Conservation (phyloP, 345 rosid genomes). For the Leavenworthia alabamica region DNA sequence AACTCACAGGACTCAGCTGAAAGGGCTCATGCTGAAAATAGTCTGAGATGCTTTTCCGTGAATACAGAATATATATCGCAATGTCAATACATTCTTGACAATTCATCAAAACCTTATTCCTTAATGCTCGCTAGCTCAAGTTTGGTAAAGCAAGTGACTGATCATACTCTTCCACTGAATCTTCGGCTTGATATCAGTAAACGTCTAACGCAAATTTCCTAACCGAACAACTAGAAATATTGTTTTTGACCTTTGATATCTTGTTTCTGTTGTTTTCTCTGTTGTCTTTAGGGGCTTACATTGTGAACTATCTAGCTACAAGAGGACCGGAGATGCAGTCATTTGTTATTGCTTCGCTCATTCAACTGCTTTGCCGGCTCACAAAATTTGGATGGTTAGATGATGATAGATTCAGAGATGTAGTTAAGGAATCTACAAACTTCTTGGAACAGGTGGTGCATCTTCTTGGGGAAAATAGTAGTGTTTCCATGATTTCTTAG, state of each 20-base stretch:
- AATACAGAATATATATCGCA: conserved; percentile 89
- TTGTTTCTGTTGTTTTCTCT: conserved; percentile 11
- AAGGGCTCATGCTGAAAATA: conserved; percentile 86
- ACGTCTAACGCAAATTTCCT: conserved; percentile 6
- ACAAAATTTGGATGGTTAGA: conserved; percentile 99
- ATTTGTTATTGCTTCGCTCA: conserved; percentile 77
- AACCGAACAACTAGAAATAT: not conserved
- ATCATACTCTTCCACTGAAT: conserved; percentile 72
- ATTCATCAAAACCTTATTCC: conserved; percentile 90
- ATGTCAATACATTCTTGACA: conserved; percentile 96
- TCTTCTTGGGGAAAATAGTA: conserved; percentile 10
- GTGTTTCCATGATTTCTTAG: conserved; percentile 11
- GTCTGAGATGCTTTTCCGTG: conserved; percentile 81
- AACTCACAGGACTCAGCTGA: conserved; percentile 92
- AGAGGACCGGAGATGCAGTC: conserved; percentile 87
- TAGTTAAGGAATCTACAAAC: conserved; percentile 73
- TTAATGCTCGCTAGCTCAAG: conserved; percentile 99
- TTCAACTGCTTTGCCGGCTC: conserved; percentile 84
- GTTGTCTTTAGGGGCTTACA: conserved; percentile 53
- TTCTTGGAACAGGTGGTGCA: conserved; percentile 79
- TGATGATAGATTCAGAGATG: conserved; percentile 84
- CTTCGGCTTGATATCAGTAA: conserved; percentile 94
- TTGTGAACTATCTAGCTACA: conserved; percentile 77
- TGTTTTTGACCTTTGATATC: not conserved
- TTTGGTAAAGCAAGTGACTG: conserved; percentile 90